Base-by-base conservation (phyloP, 192 early-diverging fungal species). In the Mortierella antarctica region DNA sequence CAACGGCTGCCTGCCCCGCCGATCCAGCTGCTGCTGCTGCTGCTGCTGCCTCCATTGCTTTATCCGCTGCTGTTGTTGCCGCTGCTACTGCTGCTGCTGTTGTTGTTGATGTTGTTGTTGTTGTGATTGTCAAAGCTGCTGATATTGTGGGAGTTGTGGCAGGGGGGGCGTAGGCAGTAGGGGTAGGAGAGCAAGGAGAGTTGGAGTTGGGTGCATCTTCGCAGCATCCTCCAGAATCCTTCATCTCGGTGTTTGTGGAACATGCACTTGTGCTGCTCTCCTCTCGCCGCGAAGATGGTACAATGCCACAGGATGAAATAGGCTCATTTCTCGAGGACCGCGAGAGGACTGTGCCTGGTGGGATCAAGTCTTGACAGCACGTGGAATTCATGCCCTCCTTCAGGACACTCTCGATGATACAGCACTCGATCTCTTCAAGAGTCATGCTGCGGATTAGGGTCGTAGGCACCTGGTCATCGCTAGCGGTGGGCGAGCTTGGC, bases 351-450 rank as follows among this genome's bases (percentile, higher is more conserved):
- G 13, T 18, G 13, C 57, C 67, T 31, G 14, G 5, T n/a, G 67
- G 67, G 67, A 69, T 51, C 11, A 69, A 39, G 51, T 69, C 47
- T 41, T 69, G 57, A 41, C 67, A 69, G 53, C 67, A 69, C 8
- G 56, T 69, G 46, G 67, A 69, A 18, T 49, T 12, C 47, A 69
- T 69, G n/a, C 67, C 67, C 12, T 69, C 55, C 18, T 12, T 15
- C 0, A 58, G 0, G 7, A 57, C 45, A 20, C 56, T 48, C 15
- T 59, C 57, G 6, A 69, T 69, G 57, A 69, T 69, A 41, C 67
- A 69, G 13, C 57, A 18, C 20, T 69, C 67, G 57, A 69, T 69
- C 46, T 69, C 67, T 5, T 10, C 6, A 2, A 51, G 17, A 7
- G 67, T 51, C 5, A 59, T n/a, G 57, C 46, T 47, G 15, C 45